Percentiles rank a stretch among this genome's conserved stretches.
Evolutionary conservation across 345 rosid genomes (phyloP).

Genomic region (Citrus australasica): DNA sequence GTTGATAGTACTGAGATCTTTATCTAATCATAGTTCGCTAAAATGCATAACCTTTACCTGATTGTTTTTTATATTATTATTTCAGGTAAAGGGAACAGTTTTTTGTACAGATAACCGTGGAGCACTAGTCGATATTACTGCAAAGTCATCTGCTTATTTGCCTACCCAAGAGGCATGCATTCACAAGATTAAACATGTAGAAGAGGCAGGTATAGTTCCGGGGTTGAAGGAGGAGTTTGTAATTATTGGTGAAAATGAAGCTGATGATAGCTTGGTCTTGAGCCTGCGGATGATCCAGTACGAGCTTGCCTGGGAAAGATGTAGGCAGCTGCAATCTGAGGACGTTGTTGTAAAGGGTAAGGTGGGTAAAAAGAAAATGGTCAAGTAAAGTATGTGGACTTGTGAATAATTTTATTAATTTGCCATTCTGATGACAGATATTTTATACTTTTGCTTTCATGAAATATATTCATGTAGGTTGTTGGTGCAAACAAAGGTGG

Average conservation of each 20-base stretch:
- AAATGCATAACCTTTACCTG: background rate
- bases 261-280: slow-evolving; percentile 77
- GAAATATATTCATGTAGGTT: slow-evolving; percentile 42
- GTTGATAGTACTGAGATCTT: background rate
- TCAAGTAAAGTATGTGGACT: background rate
- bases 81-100: slow-evolving; percentile 86
- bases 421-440: background rate
- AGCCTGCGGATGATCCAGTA: slow-evolving; percentile 73
- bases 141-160: slow-evolving; percentile 81
- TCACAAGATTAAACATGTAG: slow-evolving; percentile 64
- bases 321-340: slow-evolving; percentile 97
- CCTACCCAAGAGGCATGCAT: slow-evolving; percentile 82
- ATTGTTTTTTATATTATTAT: background rate
- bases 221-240: slow-evolving; percentile 81
- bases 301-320: slow-evolving; percentile 94
- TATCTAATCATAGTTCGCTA: background rate
- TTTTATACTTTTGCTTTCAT: background rate
- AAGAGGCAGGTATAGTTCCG: slow-evolving; percentile 84
- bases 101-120: slow-evolving; percentile 67
- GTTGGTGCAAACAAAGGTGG: slow-evolving; percentile 93
- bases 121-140: slow-evolving; percentile 80
- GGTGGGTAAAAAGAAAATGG: slow-evolving; percentile 32
- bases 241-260: slow-evolving; percentile 76
- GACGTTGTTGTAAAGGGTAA: slow-evolving; percentile 87
- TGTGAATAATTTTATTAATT: background rate